phyloP scores from a whole-genome alignment of 768 basidiomycete genomes.

The Mycena vitilis region DNA sequence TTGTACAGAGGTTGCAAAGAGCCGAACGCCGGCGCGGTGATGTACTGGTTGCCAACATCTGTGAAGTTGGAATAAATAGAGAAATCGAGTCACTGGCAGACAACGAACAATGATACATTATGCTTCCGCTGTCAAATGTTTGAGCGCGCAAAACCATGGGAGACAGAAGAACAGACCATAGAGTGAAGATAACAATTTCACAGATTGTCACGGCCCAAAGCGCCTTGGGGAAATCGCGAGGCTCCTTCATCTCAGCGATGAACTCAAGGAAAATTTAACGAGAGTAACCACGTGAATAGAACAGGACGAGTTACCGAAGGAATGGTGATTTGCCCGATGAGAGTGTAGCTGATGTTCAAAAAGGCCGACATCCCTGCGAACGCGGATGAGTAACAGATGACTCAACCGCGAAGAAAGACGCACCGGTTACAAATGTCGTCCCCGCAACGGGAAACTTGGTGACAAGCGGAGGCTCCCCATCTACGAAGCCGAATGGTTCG shows the following conservation, averaged over 20 bases:
- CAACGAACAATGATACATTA: conserved; percentile 52
- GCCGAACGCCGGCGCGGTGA: conserved; percentile 57
- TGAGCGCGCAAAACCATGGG: neutral
- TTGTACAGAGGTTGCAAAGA: conserved; percentile 51
- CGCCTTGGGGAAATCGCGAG: conserved; percentile 59
- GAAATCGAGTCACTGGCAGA: neutral
- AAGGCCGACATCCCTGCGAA: conserved; percentile 56
- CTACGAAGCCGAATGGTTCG: conserved; percentile 54
- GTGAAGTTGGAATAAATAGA: neutral
- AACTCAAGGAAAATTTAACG: conserved; percentile 44
- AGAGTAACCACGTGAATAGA: conserved; percentile 1
- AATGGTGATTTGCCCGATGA: conserved; percentile 57
- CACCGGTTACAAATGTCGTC: conserved; percentile 52
- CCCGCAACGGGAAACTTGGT: conserved; percentile 50
- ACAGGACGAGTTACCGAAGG: conserved; percentile 38
- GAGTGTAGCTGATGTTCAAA: conserved; percentile 59
- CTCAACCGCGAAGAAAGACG: conserved; percentile 35
- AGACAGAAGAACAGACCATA: conserved; percentile 37
- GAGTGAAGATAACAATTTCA: conserved; percentile 54
- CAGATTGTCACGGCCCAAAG: conserved; percentile 57
- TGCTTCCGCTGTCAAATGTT: conserved; percentile 41
- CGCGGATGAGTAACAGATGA: conserved; percentile 27
- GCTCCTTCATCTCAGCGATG: conserved; percentile 61
- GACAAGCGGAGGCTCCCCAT: conserved; percentile 53
- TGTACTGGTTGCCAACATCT: conserved; percentile 52